Percentiles rank a stretch among this genome's conserved stretches.
Evolutionary conservation across 352 stramenopile genomes (phyloP).

Genomic region (Phytopythium oedochilum): DNA sequence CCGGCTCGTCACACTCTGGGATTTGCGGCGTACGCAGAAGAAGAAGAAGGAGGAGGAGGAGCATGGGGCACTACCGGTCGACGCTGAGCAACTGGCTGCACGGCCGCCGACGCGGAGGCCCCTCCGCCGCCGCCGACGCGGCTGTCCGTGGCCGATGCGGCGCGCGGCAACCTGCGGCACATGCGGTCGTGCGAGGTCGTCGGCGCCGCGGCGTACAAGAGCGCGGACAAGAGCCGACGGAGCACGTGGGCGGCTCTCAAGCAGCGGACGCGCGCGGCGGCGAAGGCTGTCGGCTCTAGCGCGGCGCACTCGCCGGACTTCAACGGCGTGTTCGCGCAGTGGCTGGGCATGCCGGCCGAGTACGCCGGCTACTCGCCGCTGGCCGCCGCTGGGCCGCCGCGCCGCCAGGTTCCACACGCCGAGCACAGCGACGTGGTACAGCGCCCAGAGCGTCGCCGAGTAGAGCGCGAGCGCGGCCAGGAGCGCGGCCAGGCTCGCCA

Average conservation of each 20-base stretch:
- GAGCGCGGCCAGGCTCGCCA: constrained; percentile 10
- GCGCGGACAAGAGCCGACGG: neutral
- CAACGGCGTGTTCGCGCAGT: constrained; percentile 1
- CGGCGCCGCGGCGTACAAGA: neutral
- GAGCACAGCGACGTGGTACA: constrained; percentile 68
- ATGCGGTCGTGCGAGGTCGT: constrained; percentile 2
- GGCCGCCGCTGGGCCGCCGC: constrained; percentile 7
- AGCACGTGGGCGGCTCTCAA: constrained; percentile 1
- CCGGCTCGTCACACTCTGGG: neutral
- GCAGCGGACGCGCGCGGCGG: neutral
- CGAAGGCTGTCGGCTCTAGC: too few relatives aligned
- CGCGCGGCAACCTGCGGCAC: constrained; percentile 2
- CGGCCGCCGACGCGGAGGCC: neutral
- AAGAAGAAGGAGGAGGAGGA: too few relatives aligned
- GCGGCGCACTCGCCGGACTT: constrained; percentile 8
- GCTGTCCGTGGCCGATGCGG: neutral
- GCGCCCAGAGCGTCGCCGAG: constrained; percentile 43
- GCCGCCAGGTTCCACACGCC: neutral
- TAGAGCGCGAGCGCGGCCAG: constrained; percentile 33
- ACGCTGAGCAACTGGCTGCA: constrained; percentile 6
- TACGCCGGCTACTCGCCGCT: constrained; percentile 27
- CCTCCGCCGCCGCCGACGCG: neutral
- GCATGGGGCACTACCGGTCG: constrained; percentile 6
- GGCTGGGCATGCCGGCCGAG: constrained; percentile 4
- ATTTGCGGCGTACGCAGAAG: neutral